Percentiles rank a stretch among this genome's conserved stretches.
Evolutionary conservation across 495 filamentous ascomycete genomes (phyloP).

Genomic region (Pyrenopolyporus hunteri): DNA sequence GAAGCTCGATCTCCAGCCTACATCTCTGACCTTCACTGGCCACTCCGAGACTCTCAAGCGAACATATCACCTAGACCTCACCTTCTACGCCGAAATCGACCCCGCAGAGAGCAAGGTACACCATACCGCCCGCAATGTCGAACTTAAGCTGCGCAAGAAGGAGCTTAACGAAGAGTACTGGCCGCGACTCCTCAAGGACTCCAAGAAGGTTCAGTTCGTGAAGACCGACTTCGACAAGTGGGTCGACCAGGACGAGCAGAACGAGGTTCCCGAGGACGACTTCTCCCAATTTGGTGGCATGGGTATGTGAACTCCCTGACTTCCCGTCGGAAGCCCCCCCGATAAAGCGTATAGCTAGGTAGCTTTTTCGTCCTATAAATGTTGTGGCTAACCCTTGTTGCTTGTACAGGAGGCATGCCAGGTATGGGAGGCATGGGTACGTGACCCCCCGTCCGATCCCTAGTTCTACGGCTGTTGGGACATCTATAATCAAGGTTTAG

Average conservation of each 20-base stretch:
- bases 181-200: slow-evolving; percentile 90
- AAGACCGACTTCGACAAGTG: slow-evolving; percentile 99
- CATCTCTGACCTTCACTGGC: slow-evolving; percentile 79
- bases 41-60: slow-evolving; percentile 78
- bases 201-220: slow-evolving; percentile 89
- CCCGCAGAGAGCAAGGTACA: slow-evolving; percentile 75
- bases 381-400: slow-evolving; percentile 22
- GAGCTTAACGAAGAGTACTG: slow-evolving; percentile 89
- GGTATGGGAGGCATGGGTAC: slow-evolving; percentile 63
- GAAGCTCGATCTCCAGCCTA: slow-evolving; percentile 80
- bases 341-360: not conserved
- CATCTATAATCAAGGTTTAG: not conserved
- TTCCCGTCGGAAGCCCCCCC: not conserved
- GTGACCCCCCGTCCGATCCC: slow-evolving; percentile 27
- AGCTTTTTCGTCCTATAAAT: not conserved
- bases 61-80: slow-evolving; percentile 83
- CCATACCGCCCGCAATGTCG: slow-evolving; percentile 83
- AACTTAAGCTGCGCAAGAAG: slow-evolving; percentile 95
- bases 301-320: slow-evolving; percentile 48
- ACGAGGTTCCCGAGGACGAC: slow-evolving; percentile 83
- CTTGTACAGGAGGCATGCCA: slow-evolving; percentile 46
- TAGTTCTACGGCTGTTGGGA: not conserved
- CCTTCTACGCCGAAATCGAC: slow-evolving; percentile 93
- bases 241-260: slow-evolving; percentile 99
- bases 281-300: slow-evolving; percentile 69